phyloP scores from a whole-genome alignment of 2,329 filamentous ascomycete species.

The Aspergillus uvarum region DNA sequence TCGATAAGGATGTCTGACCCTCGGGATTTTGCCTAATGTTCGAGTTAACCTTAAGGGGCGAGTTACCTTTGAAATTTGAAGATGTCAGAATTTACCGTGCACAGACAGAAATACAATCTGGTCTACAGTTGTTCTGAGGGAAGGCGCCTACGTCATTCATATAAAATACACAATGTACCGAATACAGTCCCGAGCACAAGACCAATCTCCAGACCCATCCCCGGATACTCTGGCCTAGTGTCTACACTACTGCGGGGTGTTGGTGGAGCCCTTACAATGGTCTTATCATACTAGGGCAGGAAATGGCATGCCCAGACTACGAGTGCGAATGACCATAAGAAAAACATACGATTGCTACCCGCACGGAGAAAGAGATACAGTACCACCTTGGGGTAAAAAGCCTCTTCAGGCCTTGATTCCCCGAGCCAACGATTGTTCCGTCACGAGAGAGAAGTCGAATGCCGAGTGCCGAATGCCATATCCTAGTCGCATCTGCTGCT shows the following conservation, averaged over 20 bases:
- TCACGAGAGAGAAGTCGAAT: neutral
- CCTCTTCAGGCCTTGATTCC: neutral
- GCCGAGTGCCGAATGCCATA: neutral
- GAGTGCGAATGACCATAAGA: neutral
- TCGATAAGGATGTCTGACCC: neutral
- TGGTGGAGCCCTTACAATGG: neutral
- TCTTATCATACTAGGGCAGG: neutral
- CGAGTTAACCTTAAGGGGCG: too few species aligned
- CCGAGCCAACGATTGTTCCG: neutral
- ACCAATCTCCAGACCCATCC: neutral
- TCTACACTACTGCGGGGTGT: neutral
- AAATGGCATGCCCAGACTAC: neutral
- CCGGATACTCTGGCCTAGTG: neutral
- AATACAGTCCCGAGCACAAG: neutral
- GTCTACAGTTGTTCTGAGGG: too few species aligned
- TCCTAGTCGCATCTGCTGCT: neutral
- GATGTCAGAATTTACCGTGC: too few species aligned
- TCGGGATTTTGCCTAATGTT: too few species aligned
- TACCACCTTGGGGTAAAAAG: neutral
- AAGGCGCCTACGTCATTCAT: too few species aligned
- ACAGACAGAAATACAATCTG: too few species aligned
- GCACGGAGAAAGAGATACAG: conserved; percentile 3
- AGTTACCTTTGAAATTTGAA: too few species aligned
- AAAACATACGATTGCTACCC: conserved; percentile 9
- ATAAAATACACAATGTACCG: neutral